Evolutionary conservation across 225 moss, liverwort and hornwort species (phyloP), one percentile per base, ranked within the genome.

Genomic region (Physcomitrium patens): DNA sequence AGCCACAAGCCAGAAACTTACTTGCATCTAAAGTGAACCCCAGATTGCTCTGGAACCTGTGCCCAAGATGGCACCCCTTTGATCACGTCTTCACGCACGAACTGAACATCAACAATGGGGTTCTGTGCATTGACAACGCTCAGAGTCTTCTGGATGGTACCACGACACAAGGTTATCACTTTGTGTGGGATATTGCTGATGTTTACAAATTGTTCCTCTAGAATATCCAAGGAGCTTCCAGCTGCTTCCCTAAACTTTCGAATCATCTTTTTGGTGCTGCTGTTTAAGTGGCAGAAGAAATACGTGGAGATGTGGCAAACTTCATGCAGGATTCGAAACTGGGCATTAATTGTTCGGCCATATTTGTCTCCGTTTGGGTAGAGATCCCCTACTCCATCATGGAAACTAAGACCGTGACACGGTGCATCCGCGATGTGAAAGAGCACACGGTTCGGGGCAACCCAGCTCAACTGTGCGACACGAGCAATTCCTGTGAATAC

Each of bases 401-500:
- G 85, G 59, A 88, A 88, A 57, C 70, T 52, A 12, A 76, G 81
- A 1, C 96, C 96, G 72, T 96, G 96, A 80, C 96, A 96, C 31
- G 96, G 96, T n/a, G 91, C 92, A 71, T 96, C 96, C 65, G 89
- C 94, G 54, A 96, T 89, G 72, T 96, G 96, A 61, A 96, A 86
- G 22, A 96, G 83, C 54, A 96, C 68, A 26, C 96, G 89, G 53
- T 92, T 96, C 6, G 84, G 82, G 13, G 94, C 90, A 57, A 79
- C 87, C 94, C 94, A 96, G 71, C 81, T 92, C 68, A 96, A 79
- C 58, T 69, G 81, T 0, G 88, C 92, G 11, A 92, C 91, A 14
- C 88, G 86, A 68, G 91, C 78, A 44, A 96, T 79, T 60, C 96
- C 96, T 17, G 92, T 85, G 79, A 96, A 96, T 7, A 96, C 91